A percentile compares a stretch with the other conserved stretches of the same genome.
phyloP scores from a whole-genome alignment of 1,284 basidiomycete species.

The Microbotryum violaceum region DNA sequence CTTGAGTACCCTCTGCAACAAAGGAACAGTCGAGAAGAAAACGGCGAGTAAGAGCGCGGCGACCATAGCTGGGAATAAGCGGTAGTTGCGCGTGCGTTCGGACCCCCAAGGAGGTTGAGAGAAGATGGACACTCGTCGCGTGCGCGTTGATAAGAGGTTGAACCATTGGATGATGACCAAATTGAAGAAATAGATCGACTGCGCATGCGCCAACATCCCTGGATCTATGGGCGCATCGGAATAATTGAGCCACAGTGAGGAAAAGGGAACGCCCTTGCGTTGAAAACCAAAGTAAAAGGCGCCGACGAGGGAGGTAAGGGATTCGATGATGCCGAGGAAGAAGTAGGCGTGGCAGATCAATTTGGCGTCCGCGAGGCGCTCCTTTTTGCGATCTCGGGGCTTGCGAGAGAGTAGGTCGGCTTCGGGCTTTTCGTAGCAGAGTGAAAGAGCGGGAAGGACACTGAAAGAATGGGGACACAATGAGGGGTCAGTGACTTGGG shows the following conservation, averaged over 20 bases:
- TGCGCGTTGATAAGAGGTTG: constrained; percentile 50
- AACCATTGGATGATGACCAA: constrained; percentile 64
- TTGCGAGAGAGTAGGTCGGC: constrained; percentile 51
- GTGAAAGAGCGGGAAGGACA: constrained; percentile 49
- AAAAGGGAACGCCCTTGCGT: constrained; percentile 51
- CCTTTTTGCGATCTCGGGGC: constrained; percentile 55
- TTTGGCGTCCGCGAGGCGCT: constrained; percentile 46
- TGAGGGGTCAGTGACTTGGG: too few species aligned
- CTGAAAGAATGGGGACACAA: too few species aligned
- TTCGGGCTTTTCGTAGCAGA: constrained; percentile 56
- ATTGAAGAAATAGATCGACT: constrained; percentile 43
- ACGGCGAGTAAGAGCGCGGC: constrained; percentile 46
- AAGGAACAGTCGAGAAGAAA: constrained; percentile 25
- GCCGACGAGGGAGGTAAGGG: constrained; percentile 49
- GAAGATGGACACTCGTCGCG: constrained; percentile 49
- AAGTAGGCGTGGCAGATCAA: constrained; percentile 59
- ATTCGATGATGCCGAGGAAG: constrained; percentile 54
- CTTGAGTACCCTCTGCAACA: constrained; percentile 49
- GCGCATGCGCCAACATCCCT: constrained; percentile 42
- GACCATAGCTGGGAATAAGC: constrained; percentile 49
- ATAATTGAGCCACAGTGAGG: constrained; percentile 50
- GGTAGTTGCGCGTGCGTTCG: constrained; percentile 40
- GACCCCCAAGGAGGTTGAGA: constrained; percentile 46
- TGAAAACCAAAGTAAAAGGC: constrained; percentile 40
- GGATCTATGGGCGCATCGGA: constrained; percentile 42